Evolutionary conservation across 163 green algal species (phyloP).

Genomic region (Coccomyxa subellipsoidea): DNA sequence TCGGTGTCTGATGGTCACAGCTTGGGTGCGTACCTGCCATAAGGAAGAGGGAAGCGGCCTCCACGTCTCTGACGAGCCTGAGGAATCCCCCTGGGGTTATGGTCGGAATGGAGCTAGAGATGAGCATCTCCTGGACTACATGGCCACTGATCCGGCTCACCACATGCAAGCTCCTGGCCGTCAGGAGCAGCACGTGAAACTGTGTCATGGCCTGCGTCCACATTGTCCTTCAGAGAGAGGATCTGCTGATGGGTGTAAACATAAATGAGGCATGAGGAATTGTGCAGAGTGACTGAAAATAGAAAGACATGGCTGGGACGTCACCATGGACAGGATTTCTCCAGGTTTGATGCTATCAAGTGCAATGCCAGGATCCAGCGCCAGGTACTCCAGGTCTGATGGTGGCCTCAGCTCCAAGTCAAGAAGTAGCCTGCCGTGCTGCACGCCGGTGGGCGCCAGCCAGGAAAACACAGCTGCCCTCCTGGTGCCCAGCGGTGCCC

Average conservation of each 20-base stretch:
- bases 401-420: neutral
- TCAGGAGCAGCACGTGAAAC: conserved; percentile 81
- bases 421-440: conserved; percentile 29
- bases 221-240: neutral
- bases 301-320: no score
- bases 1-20: neutral
- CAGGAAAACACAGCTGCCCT: conserved; percentile 66
- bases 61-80: neutral
- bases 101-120: neutral
- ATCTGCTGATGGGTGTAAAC: no score
- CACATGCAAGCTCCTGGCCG: conserved; percentile 54
- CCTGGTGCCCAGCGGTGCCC: neutral
- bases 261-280: no score
- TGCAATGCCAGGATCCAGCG: neutral
- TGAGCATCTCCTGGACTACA: conserved; percentile 57
- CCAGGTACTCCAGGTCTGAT: conserved; percentile 36
- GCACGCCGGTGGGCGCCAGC: conserved; percentile 70
- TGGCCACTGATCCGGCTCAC: conserved; percentile 75
- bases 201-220: conserved; percentile 39
- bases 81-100: neutral
- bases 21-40: neutral
- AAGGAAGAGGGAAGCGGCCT: neutral
- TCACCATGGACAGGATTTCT: neutral
- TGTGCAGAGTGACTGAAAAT: no score
- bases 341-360: neutral